These are phyloP conservation scores for Xylaria scruposa DNA, from an alignment of 495 filamentous ascomycete genomes.

Conservation along the genomic window DNA sequence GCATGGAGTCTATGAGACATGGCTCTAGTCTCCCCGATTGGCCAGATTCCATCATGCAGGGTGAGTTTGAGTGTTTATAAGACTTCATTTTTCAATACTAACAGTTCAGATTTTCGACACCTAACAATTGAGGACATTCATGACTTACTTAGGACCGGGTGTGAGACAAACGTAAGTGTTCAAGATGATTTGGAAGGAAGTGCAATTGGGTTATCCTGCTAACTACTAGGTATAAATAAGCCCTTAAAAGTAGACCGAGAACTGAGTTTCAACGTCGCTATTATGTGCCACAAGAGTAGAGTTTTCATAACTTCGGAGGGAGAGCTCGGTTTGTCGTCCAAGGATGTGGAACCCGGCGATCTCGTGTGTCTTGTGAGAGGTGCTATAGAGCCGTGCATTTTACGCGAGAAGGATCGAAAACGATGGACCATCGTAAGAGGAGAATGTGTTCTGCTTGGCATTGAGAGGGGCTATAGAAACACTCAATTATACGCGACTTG, in stretches of 20 bases:
- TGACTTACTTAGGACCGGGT: neutral
- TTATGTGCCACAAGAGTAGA: neutral
- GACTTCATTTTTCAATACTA: neutral
- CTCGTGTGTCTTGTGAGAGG: neutral
- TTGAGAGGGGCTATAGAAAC: neutral
- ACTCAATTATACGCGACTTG: too few species aligned
- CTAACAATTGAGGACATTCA: neutral
- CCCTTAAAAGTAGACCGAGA: neutral
- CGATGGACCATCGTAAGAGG: neutral
- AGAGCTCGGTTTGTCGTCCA: neutral
- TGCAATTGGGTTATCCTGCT: neutral
- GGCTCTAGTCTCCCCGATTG: neutral
- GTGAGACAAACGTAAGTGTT: neutral
- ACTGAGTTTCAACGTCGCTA: neutral
- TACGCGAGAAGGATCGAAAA: neutral
- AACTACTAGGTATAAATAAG: neutral
- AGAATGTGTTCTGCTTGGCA: neutral
- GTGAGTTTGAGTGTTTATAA: neutral
- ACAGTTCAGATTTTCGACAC: neutral
- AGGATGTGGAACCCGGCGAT: neutral
- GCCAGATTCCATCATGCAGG: neutral
- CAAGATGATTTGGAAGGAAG: neutral
- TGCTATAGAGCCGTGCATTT: neutral
- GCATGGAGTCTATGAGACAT: neutral
- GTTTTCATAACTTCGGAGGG: neutral